Evolutionary conservation across 2,329 filamentous ascomycete genomes (phyloP), one percentile per base, ranked within the genome.

Genomic region (Neurospora crassa): DNA sequence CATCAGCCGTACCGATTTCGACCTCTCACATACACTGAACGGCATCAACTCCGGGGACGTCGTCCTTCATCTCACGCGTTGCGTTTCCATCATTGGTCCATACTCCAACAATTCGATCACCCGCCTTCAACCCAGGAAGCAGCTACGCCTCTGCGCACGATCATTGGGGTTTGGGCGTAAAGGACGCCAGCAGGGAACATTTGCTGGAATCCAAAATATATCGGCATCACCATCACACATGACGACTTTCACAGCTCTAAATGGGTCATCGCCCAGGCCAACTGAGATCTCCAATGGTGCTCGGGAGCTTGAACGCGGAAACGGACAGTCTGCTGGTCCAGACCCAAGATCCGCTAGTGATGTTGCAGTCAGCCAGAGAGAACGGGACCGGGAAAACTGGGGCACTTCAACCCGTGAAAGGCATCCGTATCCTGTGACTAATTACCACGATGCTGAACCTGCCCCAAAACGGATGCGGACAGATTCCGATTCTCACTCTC

Each of bases 401-500:
- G 77, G 82, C 40, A 78, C 76, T 5, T 78, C 82, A 24, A 80
- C 77, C 67, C 75, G 79, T 53, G 85, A 87, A 4, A 80, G 83
- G 70, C 77, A 81, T 43, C 76, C 81, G 18, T 82, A 83, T 73
- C 81, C 81, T 16, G 71, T 83, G 1, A 75, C 81, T 67, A 74
- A 74, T 45, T 83, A 84, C 75, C 74, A 83, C 6, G 83, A 85
- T 41, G 77, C 78, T n/a, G 86, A 89, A 43, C 78, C 76, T 18
- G 81, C 85, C 20, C 85, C 88, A 76, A 91, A 90, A 80, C 88
- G 89, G 76, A 95, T 93, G 80, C 87, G 92, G 72, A 93, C 92
- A 7, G 82, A 84, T 67, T 92, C 91, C 6, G 79, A 83, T 43
- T 90, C 90, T 71, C 79, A 78, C 45, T 90, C 90, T 71, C 79